Base-by-base conservation (phyloP, 306 rosid genomes). In the Coriaria nepalensis region DNA sequence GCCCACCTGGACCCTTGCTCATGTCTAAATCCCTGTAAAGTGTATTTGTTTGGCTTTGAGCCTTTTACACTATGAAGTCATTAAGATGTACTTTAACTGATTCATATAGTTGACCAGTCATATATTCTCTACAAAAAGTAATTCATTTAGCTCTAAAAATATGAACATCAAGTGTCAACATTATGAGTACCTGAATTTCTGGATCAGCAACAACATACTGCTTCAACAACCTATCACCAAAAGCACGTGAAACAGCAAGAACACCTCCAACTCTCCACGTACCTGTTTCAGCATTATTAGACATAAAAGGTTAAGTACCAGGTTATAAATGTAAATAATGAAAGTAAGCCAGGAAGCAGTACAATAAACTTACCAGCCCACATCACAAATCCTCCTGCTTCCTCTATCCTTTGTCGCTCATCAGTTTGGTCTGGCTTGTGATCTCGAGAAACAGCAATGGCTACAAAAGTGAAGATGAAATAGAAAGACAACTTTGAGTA, bases 241-340 rank as follows among this genome's bases (percentile, higher is more conserved):
- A 87, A 44, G 94, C 96, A 60, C 94, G 96, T 51, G 94, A 87
- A 76, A 83, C 94, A 60, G 94, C 96, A 54, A 87, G 96, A 70
- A 87, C 96, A 52, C 96, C 96, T 72, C 96, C 94, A 65, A 87
- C 96, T 74, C 96, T 87, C 96, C 96, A 87, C 58, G 96, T 87
- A 73, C 96, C 96, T 87, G 70, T 43, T 47, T 32, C 10, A 32
- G 47, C 15, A 51, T 57, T 6, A 10, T 38, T 35, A 8, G 40
- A 39, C 4, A 57, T 40, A 35, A 5, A n/a, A 8, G n/a, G 41
- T 10, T 55, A 34, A 55, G 13, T 49, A 34, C 14, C 20, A 11
- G 4, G 12, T 11, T 14, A 45, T 5, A 12, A 14, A 13, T 7
- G 8, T 8, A 45, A 45, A 45, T 10, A 45, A 5, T 7, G 5